Evolutionary conservation across 441 rosid genomes (phyloP).

Genomic region (Corymbia citriodora): DNA sequence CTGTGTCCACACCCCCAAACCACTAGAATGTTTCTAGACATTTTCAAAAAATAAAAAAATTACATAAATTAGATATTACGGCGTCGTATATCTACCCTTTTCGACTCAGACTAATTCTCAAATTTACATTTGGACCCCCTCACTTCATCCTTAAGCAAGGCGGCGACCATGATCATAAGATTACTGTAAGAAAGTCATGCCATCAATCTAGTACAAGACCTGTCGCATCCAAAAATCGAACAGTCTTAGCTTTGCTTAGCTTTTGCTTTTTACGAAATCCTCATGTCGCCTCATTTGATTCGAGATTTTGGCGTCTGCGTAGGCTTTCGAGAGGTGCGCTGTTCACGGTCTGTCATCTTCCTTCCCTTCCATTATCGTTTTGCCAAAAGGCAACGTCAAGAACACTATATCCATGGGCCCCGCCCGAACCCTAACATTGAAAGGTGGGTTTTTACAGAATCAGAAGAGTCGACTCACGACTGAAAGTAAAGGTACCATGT

Average conservation of each 20-base stretch:
- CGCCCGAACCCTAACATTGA: neutral
- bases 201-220: neutral
- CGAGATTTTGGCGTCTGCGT: neutral
- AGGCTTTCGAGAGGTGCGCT: neutral
- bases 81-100: neutral
- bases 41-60: neutral
- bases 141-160: neutral
- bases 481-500: neutral
- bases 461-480: neutral
- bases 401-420: neutral
- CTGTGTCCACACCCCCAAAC: neutral
- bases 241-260: neutral
- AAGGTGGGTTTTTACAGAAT: neutral
- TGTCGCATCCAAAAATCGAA: neutral
- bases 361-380: neutral
- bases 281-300: neutral
- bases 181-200: neutral
- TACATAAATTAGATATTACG: neutral
- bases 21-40: neutral
- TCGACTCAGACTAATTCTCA: neutral
- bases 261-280: neutral
- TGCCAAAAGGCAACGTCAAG: neutral
- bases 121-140: rapidly evolving
- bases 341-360: neutral
- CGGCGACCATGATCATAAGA: neutral